Conservation (phyloP, 2,329 filamentous ascomycete species). For the Pseudonectria buxi region DNA sequence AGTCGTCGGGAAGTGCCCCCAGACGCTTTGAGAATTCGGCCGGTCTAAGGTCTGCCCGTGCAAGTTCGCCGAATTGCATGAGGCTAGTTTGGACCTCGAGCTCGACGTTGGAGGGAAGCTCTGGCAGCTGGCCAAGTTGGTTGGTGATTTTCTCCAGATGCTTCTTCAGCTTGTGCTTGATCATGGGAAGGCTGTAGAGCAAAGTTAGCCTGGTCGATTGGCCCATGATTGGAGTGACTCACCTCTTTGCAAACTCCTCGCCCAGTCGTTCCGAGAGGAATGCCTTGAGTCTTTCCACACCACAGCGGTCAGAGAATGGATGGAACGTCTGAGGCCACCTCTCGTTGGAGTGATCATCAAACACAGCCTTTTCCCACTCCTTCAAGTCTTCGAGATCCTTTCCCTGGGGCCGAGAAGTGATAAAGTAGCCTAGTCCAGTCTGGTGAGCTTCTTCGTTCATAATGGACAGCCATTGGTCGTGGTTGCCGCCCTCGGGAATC, state of each 20-base stretch:
- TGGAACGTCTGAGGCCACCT: constrained; percentile 45
- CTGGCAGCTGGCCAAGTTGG: constrained; percentile 54
- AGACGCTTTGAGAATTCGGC: constrained; percentile 40
- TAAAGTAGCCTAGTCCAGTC: constrained; percentile 70
- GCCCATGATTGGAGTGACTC: constrained; percentile 13
- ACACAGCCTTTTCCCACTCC: constrained; percentile 47
- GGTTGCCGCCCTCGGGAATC: constrained; percentile 44
- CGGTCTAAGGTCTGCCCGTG: constrained; percentile 41
- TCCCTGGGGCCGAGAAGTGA: constrained; percentile 61
- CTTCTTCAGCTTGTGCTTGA: constrained; percentile 45
- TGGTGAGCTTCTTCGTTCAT: constrained; percentile 54
- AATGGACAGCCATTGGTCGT: constrained; percentile 55
- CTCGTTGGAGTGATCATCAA: constrained; percentile 32
- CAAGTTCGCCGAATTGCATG: constrained; percentile 46
- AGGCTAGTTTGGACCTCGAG: constrained; percentile 57
- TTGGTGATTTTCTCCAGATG: constrained; percentile 45
- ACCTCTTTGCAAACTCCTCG: constrained; percentile 47
- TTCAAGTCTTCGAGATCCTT: constrained; percentile 47
- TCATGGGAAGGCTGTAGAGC: constrained; percentile 40
- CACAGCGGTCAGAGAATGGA: constrained; percentile 41
- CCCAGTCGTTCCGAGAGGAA: constrained; percentile 48
- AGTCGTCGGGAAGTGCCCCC: constrained; percentile 41
- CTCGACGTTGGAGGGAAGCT: constrained; percentile 62
- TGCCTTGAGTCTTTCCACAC: constrained; percentile 45
- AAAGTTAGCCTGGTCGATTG: constrained; percentile 10